Evolutionary conservation across 2,329 filamentous ascomycete genomes (phyloP).

Genomic region (Fusarium miscanthi): DNA sequence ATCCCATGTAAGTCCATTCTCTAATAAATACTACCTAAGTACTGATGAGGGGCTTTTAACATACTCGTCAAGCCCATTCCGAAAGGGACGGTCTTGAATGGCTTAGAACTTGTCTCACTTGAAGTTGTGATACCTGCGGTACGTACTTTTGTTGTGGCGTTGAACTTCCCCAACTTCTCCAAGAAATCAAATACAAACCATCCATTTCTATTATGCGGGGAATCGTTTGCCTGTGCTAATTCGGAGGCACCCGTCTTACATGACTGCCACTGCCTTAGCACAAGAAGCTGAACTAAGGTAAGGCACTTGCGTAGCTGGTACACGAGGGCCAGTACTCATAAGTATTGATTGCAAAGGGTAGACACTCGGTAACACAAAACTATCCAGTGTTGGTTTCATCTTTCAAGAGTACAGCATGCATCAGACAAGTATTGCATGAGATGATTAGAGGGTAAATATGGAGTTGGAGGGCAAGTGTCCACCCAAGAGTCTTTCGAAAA

Average conservation of each 20-base stretch:
- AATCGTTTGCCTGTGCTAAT: background rate
- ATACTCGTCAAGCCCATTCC: background rate
- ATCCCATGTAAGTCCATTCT: background rate
- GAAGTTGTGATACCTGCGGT: background rate
- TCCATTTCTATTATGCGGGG: background rate
- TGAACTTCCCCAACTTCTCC: conserved; percentile 18
- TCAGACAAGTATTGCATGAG: background rate
- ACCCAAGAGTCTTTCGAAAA: too few species aligned
- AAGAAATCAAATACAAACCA: background rate
- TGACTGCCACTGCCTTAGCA: background rate
- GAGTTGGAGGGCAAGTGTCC: background rate
- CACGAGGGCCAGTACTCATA: too few species aligned
- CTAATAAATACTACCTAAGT: background rate
- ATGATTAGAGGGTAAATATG: background rate
- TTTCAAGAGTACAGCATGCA: background rate
- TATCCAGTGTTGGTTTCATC: background rate
- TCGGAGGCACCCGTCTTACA: background rate
- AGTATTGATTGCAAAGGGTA: background rate
- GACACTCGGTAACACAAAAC: background rate
- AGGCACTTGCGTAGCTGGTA: too few species aligned
- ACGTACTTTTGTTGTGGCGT: background rate
- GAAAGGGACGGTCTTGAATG: background rate
- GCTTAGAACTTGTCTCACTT: background rate
- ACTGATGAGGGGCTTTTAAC: background rate
- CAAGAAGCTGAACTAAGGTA: background rate